These are phyloP conservation scores for Naganishia sp. DNA, from an alignment of 1,284 basidiomycete species.

Conservation along the genomic window DNA sequence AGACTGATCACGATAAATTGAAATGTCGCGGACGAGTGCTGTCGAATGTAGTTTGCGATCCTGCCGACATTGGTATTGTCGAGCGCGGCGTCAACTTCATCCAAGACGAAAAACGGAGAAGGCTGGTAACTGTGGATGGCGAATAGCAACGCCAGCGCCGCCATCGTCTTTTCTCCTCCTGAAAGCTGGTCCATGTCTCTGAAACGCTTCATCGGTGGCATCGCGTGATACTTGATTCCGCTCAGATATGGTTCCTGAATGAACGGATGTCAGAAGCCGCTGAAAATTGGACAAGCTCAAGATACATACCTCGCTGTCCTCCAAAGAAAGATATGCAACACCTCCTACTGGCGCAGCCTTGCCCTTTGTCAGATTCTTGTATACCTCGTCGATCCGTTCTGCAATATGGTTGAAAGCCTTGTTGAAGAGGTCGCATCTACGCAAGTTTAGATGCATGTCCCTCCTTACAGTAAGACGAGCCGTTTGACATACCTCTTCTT, in stretches of 20 bases:
- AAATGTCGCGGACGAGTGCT: slow-evolving; percentile 75
- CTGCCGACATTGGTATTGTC: slow-evolving; percentile 95
- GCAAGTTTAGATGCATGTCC: no score
- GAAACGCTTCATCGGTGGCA: slow-evolving; percentile 99
- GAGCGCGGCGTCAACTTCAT: slow-evolving; percentile 96
- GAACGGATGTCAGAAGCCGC: neutral
- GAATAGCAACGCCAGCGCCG: slow-evolving; percentile 90
- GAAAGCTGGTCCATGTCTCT: slow-evolving; percentile 98
- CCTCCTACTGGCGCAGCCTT: slow-evolving; percentile 83
- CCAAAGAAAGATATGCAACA: slow-evolving; percentile 91
- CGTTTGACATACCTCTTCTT: slow-evolving; percentile 64
- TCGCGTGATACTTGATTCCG: slow-evolving; percentile 97
- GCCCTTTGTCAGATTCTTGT: slow-evolving; percentile 96
- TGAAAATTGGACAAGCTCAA: neutral
- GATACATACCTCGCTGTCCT: slow-evolving; percentile 80
- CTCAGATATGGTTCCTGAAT: slow-evolving; percentile 87
- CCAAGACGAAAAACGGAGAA: slow-evolving; percentile 96
- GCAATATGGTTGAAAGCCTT: slow-evolving; percentile 96
- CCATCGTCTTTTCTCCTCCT: slow-evolving; percentile 98
- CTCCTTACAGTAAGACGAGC: no score
- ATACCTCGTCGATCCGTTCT: slow-evolving; percentile 88
- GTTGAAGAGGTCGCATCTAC: slow-evolving; percentile 83
- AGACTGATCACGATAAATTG: slow-evolving; percentile 98
- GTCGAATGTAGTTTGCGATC: slow-evolving; percentile 84
- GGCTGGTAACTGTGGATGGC: slow-evolving; percentile 98